Conservation (phyloP, 2,329 filamentous ascomycete genomes). For the Neurospora sp. region DNA sequence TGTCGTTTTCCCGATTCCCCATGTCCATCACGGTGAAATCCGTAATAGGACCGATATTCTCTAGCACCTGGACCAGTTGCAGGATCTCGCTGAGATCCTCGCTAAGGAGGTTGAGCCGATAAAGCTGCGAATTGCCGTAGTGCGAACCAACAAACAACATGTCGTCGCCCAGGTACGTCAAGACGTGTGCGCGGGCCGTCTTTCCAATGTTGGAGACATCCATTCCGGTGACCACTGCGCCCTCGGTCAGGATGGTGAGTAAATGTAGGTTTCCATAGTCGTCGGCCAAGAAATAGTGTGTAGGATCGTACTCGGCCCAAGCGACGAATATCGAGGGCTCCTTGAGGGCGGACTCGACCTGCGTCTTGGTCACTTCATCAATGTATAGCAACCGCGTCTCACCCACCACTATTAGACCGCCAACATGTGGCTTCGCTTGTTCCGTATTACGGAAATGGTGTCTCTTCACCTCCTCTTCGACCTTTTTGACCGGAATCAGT, state of each 20-base stretch:
- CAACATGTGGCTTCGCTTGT: constrained; percentile 46
- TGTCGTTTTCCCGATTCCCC: constrained; percentile 72
- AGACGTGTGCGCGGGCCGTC: constrained; percentile 65
- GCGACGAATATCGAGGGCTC: constrained; percentile 82
- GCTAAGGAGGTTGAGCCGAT: constrained; percentile 49
- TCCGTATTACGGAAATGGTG: constrained; percentile 49
- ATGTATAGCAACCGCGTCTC: constrained; percentile 80
- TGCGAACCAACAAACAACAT: constrained; percentile 84
- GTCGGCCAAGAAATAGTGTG: constrained; percentile 80
- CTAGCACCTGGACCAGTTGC: constrained; percentile 62
- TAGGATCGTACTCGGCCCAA: constrained; percentile 77
- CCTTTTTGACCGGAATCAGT: constrained; percentile 51
- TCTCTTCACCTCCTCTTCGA: constrained; percentile 46
- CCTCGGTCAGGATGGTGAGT: constrained; percentile 63
- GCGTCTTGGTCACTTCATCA: constrained; percentile 63
- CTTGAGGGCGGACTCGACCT: constrained; percentile 53
- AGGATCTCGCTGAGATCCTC: constrained; percentile 31
- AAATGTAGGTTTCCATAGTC: constrained; percentile 82
- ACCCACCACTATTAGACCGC: constrained; percentile 65
- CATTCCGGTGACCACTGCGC: constrained; percentile 62
- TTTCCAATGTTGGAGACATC: constrained; percentile 53
- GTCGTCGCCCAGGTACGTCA: constrained; percentile 68
- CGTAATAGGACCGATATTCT: constrained; percentile 80
- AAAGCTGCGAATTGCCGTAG: constrained; percentile 82
- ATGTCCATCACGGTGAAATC: constrained; percentile 97